phyloP scores from a whole-genome alignment of 106 monocot genomes.

The Triglochin maritima region DNA sequence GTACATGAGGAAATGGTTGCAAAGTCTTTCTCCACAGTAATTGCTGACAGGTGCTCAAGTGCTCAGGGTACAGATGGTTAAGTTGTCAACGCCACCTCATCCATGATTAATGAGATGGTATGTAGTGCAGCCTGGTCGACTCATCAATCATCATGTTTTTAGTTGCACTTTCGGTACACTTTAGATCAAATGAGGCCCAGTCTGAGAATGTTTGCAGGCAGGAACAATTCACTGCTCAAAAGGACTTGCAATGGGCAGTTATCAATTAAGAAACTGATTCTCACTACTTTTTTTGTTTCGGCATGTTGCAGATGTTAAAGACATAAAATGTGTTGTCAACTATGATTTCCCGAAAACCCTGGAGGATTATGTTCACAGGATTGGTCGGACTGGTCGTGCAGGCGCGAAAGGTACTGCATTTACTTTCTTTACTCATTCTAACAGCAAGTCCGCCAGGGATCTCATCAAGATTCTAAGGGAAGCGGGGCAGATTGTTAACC shows the following conservation, averaged over 20 bases:
- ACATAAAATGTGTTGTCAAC: slow-evolving; percentile 97
- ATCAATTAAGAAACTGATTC: no score
- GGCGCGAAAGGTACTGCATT: slow-evolving; percentile 79
- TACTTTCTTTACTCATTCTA: slow-evolving; percentile 74
- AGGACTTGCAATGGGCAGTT: neutral
- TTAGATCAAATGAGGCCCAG: no score
- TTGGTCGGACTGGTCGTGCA: slow-evolving; percentile 93
- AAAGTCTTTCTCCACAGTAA: slow-evolving; percentile 1
- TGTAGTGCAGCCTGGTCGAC: slow-evolving; percentile 45
- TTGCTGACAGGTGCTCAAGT: slow-evolving; percentile 19
- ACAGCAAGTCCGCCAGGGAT: slow-evolving; percentile 53
- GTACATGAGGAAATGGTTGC: neutral
- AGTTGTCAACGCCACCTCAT: slow-evolving; percentile 25
- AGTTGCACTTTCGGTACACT: no score
- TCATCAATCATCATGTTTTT: slow-evolving; percentile 4
- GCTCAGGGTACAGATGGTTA: slow-evolving; percentile 29
- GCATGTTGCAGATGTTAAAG: slow-evolving; percentile 78
- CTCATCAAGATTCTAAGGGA: slow-evolving; percentile 78
- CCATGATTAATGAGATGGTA: slow-evolving; percentile 58
- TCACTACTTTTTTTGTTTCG: neutral
- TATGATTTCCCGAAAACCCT: slow-evolving; percentile 91
- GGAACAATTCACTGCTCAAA: no score
- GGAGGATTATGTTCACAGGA: slow-evolving; percentile 97
- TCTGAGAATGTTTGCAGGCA: neutral
- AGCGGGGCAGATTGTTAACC: slow-evolving; percentile 67